These are phyloP conservation scores for Retiboletus flavoniger DNA, from an alignment of 1,284 basidiomycete species.

Conservation along the genomic window DNA sequence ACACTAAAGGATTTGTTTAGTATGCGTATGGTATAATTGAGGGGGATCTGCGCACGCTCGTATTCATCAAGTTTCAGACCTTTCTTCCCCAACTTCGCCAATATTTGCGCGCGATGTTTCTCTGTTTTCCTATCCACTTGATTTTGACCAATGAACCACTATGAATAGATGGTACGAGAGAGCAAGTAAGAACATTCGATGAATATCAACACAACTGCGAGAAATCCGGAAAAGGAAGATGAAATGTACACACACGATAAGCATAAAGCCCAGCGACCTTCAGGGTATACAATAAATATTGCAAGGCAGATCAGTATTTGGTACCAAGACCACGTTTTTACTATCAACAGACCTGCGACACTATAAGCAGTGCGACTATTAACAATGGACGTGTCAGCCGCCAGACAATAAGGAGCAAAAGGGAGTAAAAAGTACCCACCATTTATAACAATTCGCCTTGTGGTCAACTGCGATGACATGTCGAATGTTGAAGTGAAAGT, in stretches of 20 bases:
- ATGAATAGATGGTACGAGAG: background rate
- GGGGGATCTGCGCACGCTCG: slow-evolving; percentile 57
- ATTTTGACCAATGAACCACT: slow-evolving; percentile 51
- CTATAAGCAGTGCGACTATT: slow-evolving; percentile 60
- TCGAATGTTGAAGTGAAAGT: background rate
- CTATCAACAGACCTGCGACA: slow-evolving; percentile 53
- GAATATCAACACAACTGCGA: background rate
- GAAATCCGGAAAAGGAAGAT: background rate
- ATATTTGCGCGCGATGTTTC: slow-evolving; percentile 66
- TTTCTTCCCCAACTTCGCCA: slow-evolving; percentile 72
- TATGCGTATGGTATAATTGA: background rate
- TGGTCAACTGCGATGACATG: slow-evolving; percentile 28
- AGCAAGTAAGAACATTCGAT: background rate
- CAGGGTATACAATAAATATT: background rate
- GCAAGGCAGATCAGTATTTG: background rate
- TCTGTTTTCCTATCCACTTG: slow-evolving; percentile 63
- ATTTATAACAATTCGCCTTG: slow-evolving; percentile 27
- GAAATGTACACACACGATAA: slow-evolving; percentile 39
- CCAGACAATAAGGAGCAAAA: background rate
- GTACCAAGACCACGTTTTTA: background rate
- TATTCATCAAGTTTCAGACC: slow-evolving; percentile 76
- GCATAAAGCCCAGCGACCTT: slow-evolving; percentile 54
- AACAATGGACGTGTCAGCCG: slow-evolving; percentile 12
- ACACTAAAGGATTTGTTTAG: slow-evolving; percentile 44
- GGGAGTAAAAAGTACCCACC: slow-evolving; percentile 18